These are phyloP conservation scores for Castanea sativa DNA, from an alignment of 306 rosid species.

Conservation along the genomic window DNA sequence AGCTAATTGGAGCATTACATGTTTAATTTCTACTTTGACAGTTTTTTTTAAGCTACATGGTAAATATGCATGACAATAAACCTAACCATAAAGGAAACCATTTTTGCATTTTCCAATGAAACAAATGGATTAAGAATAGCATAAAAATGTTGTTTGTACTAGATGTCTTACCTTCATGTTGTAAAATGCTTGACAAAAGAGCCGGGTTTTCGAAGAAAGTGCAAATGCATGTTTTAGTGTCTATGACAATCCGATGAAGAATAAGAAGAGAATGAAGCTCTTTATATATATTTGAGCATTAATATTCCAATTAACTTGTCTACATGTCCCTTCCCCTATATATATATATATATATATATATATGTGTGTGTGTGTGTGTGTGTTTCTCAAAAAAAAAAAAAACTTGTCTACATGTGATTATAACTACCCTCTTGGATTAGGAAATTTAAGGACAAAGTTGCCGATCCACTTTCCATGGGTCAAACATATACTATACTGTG, in stretches of 20 bases:
- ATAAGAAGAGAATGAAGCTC: neutral
- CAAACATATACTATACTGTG: neutral
- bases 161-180: conserved; percentile 6
- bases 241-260: too few relatives aligned
- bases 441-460: neutral
- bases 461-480: conserved; percentile 25
- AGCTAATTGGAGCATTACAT: neutral
- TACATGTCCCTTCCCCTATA: too few relatives aligned
- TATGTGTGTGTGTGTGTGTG: too few relatives aligned
- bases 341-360: too few relatives aligned
- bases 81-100: neutral
- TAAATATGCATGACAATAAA: neutral
- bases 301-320: too few relatives aligned
- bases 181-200: neutral
- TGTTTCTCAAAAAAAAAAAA: too few relatives aligned
- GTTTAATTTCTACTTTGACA: neutral
- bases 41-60: neutral
- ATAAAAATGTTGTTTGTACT: neutral
- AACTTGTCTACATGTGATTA: neutral
- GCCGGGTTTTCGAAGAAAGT: neutral
- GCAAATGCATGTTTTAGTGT: neutral
- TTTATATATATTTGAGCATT: neutral
- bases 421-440: neutral
- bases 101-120: neutral
- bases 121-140: neutral